These are phyloP conservation scores for Crithidia expoeki DNA, from an alignment of 208 protist genomes.

Conservation along the genomic window DNA sequence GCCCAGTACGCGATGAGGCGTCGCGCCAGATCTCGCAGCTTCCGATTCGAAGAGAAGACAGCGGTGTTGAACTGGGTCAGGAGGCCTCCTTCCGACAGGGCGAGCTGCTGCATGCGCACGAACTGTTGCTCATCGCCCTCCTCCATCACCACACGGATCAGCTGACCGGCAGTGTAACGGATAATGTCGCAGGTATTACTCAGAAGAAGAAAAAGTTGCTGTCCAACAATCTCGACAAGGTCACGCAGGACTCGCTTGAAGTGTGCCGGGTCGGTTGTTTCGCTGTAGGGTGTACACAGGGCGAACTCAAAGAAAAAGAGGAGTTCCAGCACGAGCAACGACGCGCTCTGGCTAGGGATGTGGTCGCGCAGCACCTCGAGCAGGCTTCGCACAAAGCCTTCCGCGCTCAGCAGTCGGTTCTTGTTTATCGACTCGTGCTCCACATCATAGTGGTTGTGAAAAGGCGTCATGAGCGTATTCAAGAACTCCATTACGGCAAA, in stretches of 20 bases:
- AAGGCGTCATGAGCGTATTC: slow-evolving; percentile 91
- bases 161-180: slow-evolving; percentile 82
- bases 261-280: slow-evolving; percentile 72
- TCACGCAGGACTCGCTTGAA: slow-evolving; percentile 74
- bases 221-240: slow-evolving; percentile 73
- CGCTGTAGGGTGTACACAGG: slow-evolving; percentile 91
- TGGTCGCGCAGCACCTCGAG: slow-evolving; percentile 74
- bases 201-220: slow-evolving; percentile 78
- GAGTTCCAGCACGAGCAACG: slow-evolving; percentile 80
- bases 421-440: slow-evolving; percentile 91
- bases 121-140: slow-evolving; percentile 89
- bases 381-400: slow-evolving; percentile 71
- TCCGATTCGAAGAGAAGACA: slow-evolving; percentile 65
- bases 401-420: slow-evolving; percentile 73
- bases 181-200: slow-evolving; percentile 82
- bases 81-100: slow-evolving; percentile 87
- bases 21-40: slow-evolving; percentile 81
- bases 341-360: slow-evolving; percentile 70
- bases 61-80: slow-evolving; percentile 88
- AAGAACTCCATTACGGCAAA: slow-evolving; percentile 90
- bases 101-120: slow-evolving; percentile 74
- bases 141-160: slow-evolving; percentile 91
- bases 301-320: slow-evolving; percentile 92
- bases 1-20: slow-evolving; percentile 90
- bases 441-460: slow-evolving; percentile 93